Evolutionary conservation across 805 yeast species (phyloP).

Genomic region (Clavispora phyllophila): DNA sequence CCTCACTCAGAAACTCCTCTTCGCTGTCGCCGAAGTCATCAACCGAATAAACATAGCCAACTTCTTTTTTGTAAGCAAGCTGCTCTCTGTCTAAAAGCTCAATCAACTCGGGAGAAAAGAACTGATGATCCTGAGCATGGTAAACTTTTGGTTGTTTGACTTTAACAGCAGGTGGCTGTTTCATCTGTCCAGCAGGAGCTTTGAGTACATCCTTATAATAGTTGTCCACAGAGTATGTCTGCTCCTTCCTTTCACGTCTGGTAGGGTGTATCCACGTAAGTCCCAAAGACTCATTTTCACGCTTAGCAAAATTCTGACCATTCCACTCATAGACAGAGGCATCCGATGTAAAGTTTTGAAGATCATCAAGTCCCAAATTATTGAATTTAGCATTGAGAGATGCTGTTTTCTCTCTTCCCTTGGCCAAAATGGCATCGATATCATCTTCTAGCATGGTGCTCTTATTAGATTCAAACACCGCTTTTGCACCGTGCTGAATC

Average conservation of each 20-base stretch:
- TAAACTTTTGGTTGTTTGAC: slow-evolving; percentile 38
- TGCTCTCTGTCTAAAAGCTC: slow-evolving; percentile 61
- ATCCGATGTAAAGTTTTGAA: slow-evolving; percentile 86
- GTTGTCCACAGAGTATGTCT: slow-evolving; percentile 70
- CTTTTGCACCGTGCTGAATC: slow-evolving; percentile 96
- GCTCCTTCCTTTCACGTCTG: slow-evolving; percentile 72
- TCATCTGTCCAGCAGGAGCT: slow-evolving; percentile 19
- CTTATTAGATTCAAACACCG: slow-evolving; percentile 59
- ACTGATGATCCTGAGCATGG: slow-evolving; percentile 69
- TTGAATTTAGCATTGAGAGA: slow-evolving; percentile 77
- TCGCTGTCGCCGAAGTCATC: slow-evolving; percentile 59
- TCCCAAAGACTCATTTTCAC: slow-evolving; percentile 29
- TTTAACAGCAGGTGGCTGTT: slow-evolving; percentile 6
- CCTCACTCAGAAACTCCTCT: slow-evolving; percentile 42
- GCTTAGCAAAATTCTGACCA: slow-evolving; percentile 76
- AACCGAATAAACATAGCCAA: slow-evolving; percentile 52
- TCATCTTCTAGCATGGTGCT: slow-evolving; percentile 50
- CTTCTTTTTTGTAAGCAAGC: slow-evolving; percentile 54
- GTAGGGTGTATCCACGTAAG: slow-evolving; percentile 70
- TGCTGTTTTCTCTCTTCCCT: slow-evolving; percentile 79
- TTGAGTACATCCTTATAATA: slow-evolving; percentile 66
- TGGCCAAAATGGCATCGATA: slow-evolving; percentile 74
- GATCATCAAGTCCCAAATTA: slow-evolving; percentile 84
- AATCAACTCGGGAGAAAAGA: slow-evolving; percentile 52
- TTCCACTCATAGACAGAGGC: slow-evolving; percentile 96